These are phyloP conservation scores for Amphicarpaea edgeworthii DNA, from an alignment of 306 rosid species.

Conservation along the genomic window DNA sequence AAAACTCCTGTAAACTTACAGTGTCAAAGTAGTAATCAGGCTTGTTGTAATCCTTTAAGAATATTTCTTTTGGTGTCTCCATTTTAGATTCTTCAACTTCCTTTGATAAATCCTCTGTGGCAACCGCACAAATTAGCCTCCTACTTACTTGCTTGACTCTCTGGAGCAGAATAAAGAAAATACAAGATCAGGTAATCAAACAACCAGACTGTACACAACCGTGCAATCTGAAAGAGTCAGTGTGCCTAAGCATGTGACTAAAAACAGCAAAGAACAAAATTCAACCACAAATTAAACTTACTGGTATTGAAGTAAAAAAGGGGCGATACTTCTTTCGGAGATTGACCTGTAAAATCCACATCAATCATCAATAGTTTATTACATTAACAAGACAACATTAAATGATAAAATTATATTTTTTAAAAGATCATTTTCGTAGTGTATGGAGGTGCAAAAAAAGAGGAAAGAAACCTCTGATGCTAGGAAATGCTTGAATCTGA, in stretches of 20 bases:
- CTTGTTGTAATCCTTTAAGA: conserved; percentile 88
- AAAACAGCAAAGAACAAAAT: conserved; percentile 21
- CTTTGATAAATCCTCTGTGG: conserved; percentile 68
- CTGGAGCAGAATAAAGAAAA: conserved; percentile 57
- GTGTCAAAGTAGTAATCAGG: conserved; percentile 93
- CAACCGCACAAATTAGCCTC: conserved; percentile 80
- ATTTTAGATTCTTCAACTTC: conserved; percentile 76
- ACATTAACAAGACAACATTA: conserved; percentile 18
- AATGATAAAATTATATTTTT: background rate
- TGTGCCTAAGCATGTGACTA: background rate
- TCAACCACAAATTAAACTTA: conserved; percentile 52
- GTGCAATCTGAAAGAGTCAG: conserved; percentile 9
- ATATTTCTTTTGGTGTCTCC: conserved; percentile 84
- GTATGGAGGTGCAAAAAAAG: background rate
- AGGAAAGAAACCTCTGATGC: conserved; percentile 64
- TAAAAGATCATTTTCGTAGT: background rate
- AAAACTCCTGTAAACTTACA: conserved; percentile 51
- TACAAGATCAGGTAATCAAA: conserved; percentile 31
- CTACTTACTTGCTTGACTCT: conserved; percentile 59
- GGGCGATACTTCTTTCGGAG: conserved; percentile 48
- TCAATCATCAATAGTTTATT: conserved; percentile 35
- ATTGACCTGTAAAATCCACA: conserved; percentile 57
- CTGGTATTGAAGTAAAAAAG: conserved; percentile 55
- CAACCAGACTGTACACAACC: conserved; percentile 22
- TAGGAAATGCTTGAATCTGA: conserved; percentile 60